phyloP scores from a whole-genome alignment of 768 basidiomycete species.

The Podaxis rugospora region DNA sequence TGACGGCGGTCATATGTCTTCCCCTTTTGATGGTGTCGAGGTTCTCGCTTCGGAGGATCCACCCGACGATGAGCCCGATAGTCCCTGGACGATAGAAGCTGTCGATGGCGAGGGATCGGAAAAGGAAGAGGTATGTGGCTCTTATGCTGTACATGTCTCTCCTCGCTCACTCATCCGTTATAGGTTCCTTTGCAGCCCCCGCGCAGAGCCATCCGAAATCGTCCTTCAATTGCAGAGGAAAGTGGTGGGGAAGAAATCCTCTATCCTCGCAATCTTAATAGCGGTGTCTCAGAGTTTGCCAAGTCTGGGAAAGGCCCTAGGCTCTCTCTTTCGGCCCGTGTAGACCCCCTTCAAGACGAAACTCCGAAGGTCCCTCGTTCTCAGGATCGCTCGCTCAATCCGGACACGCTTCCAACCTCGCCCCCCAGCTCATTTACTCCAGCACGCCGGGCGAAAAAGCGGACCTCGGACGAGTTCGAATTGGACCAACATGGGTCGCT shows the following conservation, averaged over 20 bases:
- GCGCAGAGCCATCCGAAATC: constrained; percentile 47
- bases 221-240: constrained; percentile 72
- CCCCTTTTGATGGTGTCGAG: constrained; percentile 27
- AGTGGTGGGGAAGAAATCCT: constrained; percentile 90
- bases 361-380: constrained; percentile 26
- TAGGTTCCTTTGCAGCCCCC: constrained; percentile 35
- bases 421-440: constrained; percentile 66
- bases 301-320: constrained; percentile 25
- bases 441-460: constrained; percentile 60
- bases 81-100: constrained; percentile 88
- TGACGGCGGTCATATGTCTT: constrained; percentile 13
- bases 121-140: constrained; percentile 54
- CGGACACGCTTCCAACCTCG: constrained; percentile 31
- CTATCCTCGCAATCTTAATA: constrained; percentile 62
- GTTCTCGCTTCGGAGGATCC: constrained; percentile 33
- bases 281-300: constrained; percentile 25
- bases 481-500: constrained; percentile 65
- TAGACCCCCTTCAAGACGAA: constrained; percentile 15
- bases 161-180: background rate
- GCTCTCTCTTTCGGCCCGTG: background rate
- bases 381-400: constrained; percentile 24
- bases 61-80: constrained; percentile 63
- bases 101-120: constrained; percentile 77
- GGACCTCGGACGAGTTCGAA: constrained; percentile 81
- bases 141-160: background rate